Base-by-base conservation (phyloP, 768 basidiomycete species). In the Mycena latifolia region DNA sequence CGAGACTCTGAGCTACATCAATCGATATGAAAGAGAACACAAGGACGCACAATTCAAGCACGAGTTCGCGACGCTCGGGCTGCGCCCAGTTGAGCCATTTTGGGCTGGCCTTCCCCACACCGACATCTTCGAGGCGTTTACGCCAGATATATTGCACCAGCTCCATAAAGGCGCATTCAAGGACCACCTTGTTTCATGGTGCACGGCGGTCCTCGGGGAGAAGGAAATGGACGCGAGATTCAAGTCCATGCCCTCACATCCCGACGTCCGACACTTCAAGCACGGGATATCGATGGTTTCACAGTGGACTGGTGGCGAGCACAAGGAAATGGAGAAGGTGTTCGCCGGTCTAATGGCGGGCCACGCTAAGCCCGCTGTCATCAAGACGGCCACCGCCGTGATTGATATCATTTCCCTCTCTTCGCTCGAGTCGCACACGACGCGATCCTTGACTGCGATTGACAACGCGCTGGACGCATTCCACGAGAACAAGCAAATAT, bases 121-220 rank as follows among this genome's bases (percentile, higher is more conserved):
- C 64, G 58, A 84, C 61, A 85, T 85, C 45, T 82, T 80, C 70
- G 0, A 45, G 0, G 73, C 64, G 28, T 71, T 86, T 22, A 82
- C 80, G 0, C 83, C 84, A 0, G 81, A 85, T 66, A 53, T 84
- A 22, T 76, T 86, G 7, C 84, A 86, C 67, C 83, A 86, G 66
- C 69, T 86, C 0, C 81, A 85, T 69, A 83, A 86, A 56, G 84
- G 84, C 0, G 63, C 84, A 12, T 83, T 85, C 76, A 81, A 81
- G 48, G 80, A 84, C 56, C 82, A 85, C 59, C 53, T 82, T 0
- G 72, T 80, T 0, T 71, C 61, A 0, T 84, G 81, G 84, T 69
- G 68, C 8, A 69, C 74, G 2, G 27, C 33, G 62, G 68, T 73
- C 5, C 33, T 65, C n/a, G 72, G 70, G 15, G 72, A 70, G 2